A percentile compares a stretch with the other conserved stretches of the same genome.
These are phyloP conservation scores for Trametes meyenii DNA, from an alignment of 768 basidiomycete species.

Conservation along the genomic window DNA sequence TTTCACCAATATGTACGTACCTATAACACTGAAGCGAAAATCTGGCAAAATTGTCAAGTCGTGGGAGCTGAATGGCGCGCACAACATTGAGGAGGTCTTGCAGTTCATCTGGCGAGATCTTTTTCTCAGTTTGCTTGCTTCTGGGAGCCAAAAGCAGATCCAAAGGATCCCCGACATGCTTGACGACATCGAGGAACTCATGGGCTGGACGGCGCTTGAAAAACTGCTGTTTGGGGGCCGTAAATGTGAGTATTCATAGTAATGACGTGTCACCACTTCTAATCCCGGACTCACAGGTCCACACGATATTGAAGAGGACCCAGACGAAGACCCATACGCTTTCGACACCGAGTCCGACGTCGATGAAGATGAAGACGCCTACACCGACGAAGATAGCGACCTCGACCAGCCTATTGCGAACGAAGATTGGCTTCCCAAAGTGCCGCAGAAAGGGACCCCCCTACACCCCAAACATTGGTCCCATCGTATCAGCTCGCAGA, in stretches of 20 bases:
- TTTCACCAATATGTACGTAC: conserved; percentile 48
- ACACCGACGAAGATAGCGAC: conserved; percentile 20
- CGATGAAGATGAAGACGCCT: conserved; percentile 35
- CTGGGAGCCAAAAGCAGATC: conserved; percentile 33
- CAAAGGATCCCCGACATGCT: conserved; percentile 54
- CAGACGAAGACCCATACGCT: conserved; percentile 30
- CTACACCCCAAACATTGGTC: conserved; percentile 58
- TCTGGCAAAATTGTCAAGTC: conserved; percentile 49
- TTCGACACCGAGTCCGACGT: conserved; percentile 23
- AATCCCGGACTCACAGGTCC: conserved; percentile 12
- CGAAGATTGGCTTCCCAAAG: conserved; percentile 30
- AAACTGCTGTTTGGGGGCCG: conserved; percentile 58
- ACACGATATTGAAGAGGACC: conserved; percentile 38
- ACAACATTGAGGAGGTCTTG: conserved; percentile 47
- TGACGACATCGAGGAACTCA: conserved; percentile 53
- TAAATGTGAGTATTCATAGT: conserved; percentile 36
- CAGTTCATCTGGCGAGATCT: conserved; percentile 76
- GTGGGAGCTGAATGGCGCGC: conserved; percentile 51
- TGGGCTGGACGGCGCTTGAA: conserved; percentile 56
- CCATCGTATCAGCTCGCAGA: conserved; percentile 41
- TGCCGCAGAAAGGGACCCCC: conserved; percentile 24
- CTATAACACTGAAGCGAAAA: conserved; percentile 47
- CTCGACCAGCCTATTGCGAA: conserved; percentile 18
- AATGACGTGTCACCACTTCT: background rate
- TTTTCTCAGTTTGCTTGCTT: conserved; percentile 56